Conservation (phyloP, 2,329 filamentous ascomycete genomes). For the Laburnicola sp. region DNA sequence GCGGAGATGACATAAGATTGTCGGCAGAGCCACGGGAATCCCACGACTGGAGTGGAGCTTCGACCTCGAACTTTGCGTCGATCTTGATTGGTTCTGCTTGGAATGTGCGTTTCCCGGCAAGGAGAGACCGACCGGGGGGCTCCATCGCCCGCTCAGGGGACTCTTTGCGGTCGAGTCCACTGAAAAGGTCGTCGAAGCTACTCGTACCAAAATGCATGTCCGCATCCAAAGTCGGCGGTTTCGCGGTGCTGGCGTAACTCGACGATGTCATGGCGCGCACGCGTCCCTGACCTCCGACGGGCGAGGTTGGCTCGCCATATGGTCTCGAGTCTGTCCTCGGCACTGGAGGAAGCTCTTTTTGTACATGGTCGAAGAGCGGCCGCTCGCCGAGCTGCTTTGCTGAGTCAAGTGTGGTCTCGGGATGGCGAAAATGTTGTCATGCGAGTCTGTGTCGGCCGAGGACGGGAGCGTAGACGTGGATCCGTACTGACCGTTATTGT, state of each 20-base stretch:
- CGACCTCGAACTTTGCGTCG: slow-evolving; percentile 49
- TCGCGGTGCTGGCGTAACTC: slow-evolving; percentile 53
- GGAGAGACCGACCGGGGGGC: slow-evolving; percentile 37
- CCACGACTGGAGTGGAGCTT: slow-evolving; percentile 57
- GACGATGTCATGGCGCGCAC: slow-evolving; percentile 53
- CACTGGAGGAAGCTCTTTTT: slow-evolving; percentile 35
- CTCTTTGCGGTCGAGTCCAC: slow-evolving; percentile 33
- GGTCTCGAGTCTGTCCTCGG: slow-evolving; percentile 29
- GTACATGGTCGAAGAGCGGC: slow-evolving; percentile 24
- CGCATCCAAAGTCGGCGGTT: slow-evolving; percentile 56
- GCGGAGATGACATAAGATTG: slow-evolving; percentile 50
- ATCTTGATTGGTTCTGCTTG: slow-evolving; percentile 50
- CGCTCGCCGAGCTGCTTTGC: slow-evolving; percentile 34
- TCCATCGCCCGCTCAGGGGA: slow-evolving; percentile 33
- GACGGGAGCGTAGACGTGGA: slow-evolving; percentile 47
- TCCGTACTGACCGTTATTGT: slow-evolving; percentile 42
- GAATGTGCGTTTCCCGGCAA: slow-evolving; percentile 41
- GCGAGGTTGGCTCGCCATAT: slow-evolving; percentile 20
- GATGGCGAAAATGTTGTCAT: slow-evolving; percentile 44
- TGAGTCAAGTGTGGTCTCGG: slow-evolving; percentile 36
- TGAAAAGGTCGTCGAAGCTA: slow-evolving; percentile 58
- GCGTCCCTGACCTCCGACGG: slow-evolving; percentile 13
- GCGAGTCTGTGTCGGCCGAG: slow-evolving; percentile 43
- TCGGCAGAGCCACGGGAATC: slow-evolving; percentile 56
- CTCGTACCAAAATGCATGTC: slow-evolving; percentile 43